Base-by-base conservation (phyloP, 2,329 filamentous ascomycete genomes). In the Aspergillus candidus region DNA sequence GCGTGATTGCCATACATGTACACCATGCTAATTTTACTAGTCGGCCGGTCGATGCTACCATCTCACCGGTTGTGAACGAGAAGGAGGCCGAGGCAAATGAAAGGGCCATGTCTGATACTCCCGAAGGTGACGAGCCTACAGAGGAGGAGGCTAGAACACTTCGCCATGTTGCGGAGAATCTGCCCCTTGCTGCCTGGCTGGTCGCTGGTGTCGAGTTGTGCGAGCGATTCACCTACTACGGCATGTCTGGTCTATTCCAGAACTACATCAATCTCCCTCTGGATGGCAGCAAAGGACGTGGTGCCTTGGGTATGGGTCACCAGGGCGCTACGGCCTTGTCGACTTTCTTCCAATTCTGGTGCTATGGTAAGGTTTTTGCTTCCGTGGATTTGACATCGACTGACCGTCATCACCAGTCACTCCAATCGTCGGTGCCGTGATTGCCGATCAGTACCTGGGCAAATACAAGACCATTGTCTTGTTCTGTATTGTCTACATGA, bases 371-470 rank as follows among this genome's bases (percentile, higher is more conserved):
- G 60, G 43, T 22, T 41, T 35, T 4, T 31, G 27, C 7, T 12
- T 15, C 29, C 6, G 32, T 14, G 13, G 8, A 8, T 27, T 22
- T 11, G 13, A 14, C 12, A 7, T 2, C n/a, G 15, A 18, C n/a
- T 14, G 30, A 22, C 45, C 52, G 33, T 54, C 40, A 11, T 4
- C 14, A 7, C 32, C 13, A 67, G 61, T 78, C 30, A 77, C 76
- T n/a, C 79, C 79, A 3, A 75, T 82, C 31, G 43, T 77, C 17
- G 75, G 78, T 60, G 79, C 77, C 38, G 74, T 79, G 43, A 58
- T 82, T 43, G 77, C 79, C 17, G 79, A 83, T 57, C 73, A 76
- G 32, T 80, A 79, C 59, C 66, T 80, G 12, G 79, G 80, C 43
- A 77, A 79, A 53, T 82, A 77, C 63, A 79, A 77, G 58, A 78